Conservation (phyloP, 768 basidiomycete genomes). For the Hygrophorus russula region DNA sequence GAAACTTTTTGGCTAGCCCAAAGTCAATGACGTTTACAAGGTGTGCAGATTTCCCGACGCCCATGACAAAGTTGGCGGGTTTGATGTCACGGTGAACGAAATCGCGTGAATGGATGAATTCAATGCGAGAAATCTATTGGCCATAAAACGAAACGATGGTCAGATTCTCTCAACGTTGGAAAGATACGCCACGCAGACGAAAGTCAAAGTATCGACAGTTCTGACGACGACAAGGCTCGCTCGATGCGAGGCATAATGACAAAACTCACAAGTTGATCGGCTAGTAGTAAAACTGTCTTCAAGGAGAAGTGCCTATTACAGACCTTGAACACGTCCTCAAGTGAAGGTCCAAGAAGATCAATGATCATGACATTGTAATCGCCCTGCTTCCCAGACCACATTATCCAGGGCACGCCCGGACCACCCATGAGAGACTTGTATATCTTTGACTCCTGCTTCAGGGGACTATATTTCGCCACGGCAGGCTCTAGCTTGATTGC, state of each 20-base stretch:
- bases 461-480: conserved; percentile 44
- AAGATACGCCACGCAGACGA: conserved; percentile 6
- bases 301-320: conserved; percentile 88
- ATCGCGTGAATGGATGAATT: conserved; percentile 92
- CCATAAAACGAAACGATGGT: too few relatives aligned
- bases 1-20: conserved; percentile 72
- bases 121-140: conserved; percentile 79
- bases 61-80: conserved; percentile 98
- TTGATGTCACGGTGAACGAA: conserved; percentile 97
- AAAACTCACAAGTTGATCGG: conserved; percentile 81
- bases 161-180: neutral
- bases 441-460: conserved; percentile 84
- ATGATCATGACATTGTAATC: conserved; percentile 98
- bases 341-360: conserved; percentile 85
- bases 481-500: conserved; percentile 78
- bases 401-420: conserved; percentile 82
- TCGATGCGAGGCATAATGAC: neutral
- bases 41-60: conserved; percentile 41
- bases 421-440: conserved; percentile 89
- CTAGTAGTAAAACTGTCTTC: conserved; percentile 88
- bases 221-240: neutral
- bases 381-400: conserved; percentile 85
- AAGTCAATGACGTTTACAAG: conserved; percentile 91
- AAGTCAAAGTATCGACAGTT: conserved; percentile 13
- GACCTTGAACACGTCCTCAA: conserved; percentile 81